Base-by-base conservation (phyloP, 441 rosid genomes). In the Theobroma grandiflorum region DNA sequence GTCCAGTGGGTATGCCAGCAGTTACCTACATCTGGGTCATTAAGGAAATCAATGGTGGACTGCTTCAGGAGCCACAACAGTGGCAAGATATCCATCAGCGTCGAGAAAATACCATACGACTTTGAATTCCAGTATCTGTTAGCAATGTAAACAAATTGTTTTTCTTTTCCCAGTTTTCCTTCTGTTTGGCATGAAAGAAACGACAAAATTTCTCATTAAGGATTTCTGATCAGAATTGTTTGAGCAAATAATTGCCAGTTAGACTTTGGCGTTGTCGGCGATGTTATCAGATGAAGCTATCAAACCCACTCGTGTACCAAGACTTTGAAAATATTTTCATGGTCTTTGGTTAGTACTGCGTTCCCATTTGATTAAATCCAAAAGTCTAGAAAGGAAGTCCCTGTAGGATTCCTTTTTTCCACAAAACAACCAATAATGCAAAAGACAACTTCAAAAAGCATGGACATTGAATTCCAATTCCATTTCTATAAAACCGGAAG, bases 1-100 rank as follows among this genome's bases (percentile, higher is more conserved):
- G 94, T 86, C 45, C 94, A 94, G 86, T 96, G 99, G 98, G 90
- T 96, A 63, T 93, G 99, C 81, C 94, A 90, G 67, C 98, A 96
- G 75, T 77, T 94, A 68, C 97, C 97, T 4, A 91, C 97, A 14
- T 94, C 99, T 31, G 97, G 95, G 55, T 85, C 97, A 1, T 68
- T 96, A 15, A 92, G 98, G 83, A 96, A 93, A 82, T 94, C 98
- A 74, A 89, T 96, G 82, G 98, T 93, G 84, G 98, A 94, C 45
- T 96, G 95, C 87, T 93, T 91, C 82, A 88, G 93, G 79, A 81
- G 87, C 71, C 90, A 85, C 67, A 84, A 78, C 78, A 82, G 82
- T 53, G 91, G 93, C 81, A 91, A 86, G 43, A 70, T 86, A 0
- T 64, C 88, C 22, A 52, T 74, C 22, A 77, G 86, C 2, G 91